phyloP scores from a whole-genome alignment of 345 rosid species.

The Populus alba region DNA sequence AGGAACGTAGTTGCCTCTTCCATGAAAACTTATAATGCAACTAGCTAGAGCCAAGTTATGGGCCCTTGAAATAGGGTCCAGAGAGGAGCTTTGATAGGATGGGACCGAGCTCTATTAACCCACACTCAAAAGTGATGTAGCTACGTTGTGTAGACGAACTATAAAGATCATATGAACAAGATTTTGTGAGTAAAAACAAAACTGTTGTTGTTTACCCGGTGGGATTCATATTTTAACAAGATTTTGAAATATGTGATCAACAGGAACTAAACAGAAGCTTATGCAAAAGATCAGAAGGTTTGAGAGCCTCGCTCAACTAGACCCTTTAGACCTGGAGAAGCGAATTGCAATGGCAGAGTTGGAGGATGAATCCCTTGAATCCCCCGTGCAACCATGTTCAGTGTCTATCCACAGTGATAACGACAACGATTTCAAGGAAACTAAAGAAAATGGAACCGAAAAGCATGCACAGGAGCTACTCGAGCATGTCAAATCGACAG shows the following conservation, averaged over 20 bases:
- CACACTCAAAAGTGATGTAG: too few relatives aligned
- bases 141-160: too few relatives aligned
- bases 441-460: conserved; percentile 7
- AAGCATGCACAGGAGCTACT: conserved; percentile 19
- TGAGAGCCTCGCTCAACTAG: conserved; percentile 40
- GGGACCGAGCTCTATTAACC: too few relatives aligned
- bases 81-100: too few relatives aligned
- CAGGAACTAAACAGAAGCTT: conserved; percentile 49
- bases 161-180: neutral
- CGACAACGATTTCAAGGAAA: neutral
- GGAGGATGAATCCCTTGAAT: conserved; percentile 27
- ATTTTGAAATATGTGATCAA: neutral
- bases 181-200: neutral
- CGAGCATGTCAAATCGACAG: conserved; percentile 5
- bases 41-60: too few relatives aligned
- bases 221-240: neutral
- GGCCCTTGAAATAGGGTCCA: too few relatives aligned
- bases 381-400: neutral
- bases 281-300: conserved; percentile 36
- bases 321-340: conserved; percentile 62
- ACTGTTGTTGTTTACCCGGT: neutral
- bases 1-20: too few relatives aligned
- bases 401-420: neutral
- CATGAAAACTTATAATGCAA: too few relatives aligned
- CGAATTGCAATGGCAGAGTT: conserved; percentile 38